These are phyloP conservation scores for Geosmithia morbida DNA, from an alignment of 2,329 filamentous ascomycete species.

Conservation along the genomic window DNA sequence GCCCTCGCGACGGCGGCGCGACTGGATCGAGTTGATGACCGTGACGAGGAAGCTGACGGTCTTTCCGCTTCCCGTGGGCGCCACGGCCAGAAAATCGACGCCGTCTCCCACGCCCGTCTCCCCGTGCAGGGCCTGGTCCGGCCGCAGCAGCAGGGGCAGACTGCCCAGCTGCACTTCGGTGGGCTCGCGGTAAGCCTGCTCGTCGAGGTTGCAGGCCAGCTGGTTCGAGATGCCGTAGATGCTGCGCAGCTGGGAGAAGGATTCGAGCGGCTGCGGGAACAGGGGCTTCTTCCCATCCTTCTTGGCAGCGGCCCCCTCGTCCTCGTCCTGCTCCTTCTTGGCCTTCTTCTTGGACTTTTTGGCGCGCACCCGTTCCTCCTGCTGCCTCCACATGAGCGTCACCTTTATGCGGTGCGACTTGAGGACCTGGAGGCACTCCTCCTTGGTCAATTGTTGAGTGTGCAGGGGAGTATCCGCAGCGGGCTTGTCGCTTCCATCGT, in stretches of 20 bases:
- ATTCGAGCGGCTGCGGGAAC: slow-evolving; percentile 65
- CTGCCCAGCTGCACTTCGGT: slow-evolving; percentile 89
- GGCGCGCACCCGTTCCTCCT: slow-evolving; percentile 27
- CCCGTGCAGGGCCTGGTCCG: slow-evolving; percentile 31
- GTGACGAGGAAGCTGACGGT: slow-evolving; percentile 88
- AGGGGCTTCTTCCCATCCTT: slow-evolving; percentile 46
- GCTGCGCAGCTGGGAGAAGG: slow-evolving; percentile 58
- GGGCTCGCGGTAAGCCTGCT: slow-evolving; percentile 76
- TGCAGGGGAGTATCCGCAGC: background rate
- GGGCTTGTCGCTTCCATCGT: background rate
- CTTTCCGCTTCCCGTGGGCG: slow-evolving; percentile 93
- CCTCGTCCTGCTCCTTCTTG: slow-evolving; percentile 27
- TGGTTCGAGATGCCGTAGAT: slow-evolving; percentile 60
- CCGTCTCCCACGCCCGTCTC: slow-evolving; percentile 18
- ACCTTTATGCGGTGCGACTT: slow-evolving; percentile 76
- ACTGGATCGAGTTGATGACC: slow-evolving; percentile 61
- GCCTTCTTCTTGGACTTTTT: slow-evolving; percentile 41
- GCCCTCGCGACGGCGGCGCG: slow-evolving; percentile 31
- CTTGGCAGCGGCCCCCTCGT: slow-evolving; percentile 26
- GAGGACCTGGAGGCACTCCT: slow-evolving; percentile 60
- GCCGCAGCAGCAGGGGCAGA: slow-evolving; percentile 60
- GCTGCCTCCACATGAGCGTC: slow-evolving; percentile 50
- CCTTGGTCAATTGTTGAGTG: slow-evolving; percentile 36
- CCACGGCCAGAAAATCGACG: slow-evolving; percentile 73
- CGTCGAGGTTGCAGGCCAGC: slow-evolving; percentile 62